Evolutionary conservation across 306 rosid species (phyloP).

Genomic region (Lathyrus oleraceus): DNA sequence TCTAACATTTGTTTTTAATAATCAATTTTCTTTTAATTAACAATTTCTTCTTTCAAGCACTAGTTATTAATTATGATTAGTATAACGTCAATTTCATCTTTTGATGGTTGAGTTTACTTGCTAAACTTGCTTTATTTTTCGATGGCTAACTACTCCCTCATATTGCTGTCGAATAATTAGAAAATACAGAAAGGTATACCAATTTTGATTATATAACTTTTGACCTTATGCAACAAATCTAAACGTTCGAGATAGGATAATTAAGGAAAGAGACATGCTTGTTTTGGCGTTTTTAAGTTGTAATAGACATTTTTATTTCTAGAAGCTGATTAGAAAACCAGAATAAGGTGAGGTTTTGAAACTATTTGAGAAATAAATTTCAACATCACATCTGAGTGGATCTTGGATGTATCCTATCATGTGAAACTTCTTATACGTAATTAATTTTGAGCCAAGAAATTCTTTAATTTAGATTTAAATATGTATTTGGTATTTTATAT

Average conservation of each 20-base stretch:
- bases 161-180: constrained; percentile 28
- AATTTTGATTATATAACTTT: constrained; percentile 37
- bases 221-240: constrained; percentile 34
- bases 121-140: constrained; percentile 22
- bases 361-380: background rate
- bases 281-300: constrained; percentile 5
- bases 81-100: constrained; percentile 29
- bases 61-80: background rate
- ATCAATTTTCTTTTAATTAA: constrained; percentile 1
- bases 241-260: background rate
- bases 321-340: background rate
- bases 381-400: background rate
- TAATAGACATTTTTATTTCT: background rate
- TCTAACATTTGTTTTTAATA: constrained; percentile 29
- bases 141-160: constrained; percentile 40
- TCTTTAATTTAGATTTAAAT: too few species aligned
- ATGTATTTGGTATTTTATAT: too few species aligned
- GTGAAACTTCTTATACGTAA: background rate
- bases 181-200: constrained; percentile 32
- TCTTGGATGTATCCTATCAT: background rate
- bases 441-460: too few species aligned
- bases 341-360: background rate
- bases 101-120: constrained; percentile 30
- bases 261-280: constrained; percentile 13
- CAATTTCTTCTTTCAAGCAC: constrained; percentile 28